Percentiles rank a stretch among this genome's conserved stretches.
phyloP scores from a whole-genome alignment of 2,329 filamentous ascomycete species.

The Capronia epimyces region DNA sequence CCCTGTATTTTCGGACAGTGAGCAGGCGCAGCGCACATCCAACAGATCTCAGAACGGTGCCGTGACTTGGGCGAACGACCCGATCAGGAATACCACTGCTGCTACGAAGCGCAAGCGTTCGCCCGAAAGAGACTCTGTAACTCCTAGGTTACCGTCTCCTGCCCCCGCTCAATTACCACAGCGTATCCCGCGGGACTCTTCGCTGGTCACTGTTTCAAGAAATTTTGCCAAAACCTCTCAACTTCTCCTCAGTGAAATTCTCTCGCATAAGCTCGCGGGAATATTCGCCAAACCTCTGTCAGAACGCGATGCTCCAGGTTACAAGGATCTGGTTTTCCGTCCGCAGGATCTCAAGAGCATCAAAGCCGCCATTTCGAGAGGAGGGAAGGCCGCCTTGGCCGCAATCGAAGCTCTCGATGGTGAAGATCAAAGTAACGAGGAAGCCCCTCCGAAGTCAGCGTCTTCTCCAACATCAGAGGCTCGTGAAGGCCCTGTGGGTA shows the following conservation, averaged over 20 bases:
- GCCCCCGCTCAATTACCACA: conserved; percentile 23
- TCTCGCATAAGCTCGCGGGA: conserved; percentile 69
- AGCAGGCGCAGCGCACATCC: conserved; percentile 32
- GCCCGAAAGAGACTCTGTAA: conserved; percentile 31
- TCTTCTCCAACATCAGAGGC: neutral
- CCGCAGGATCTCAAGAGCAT: conserved; percentile 75
- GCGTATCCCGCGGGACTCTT: conserved; percentile 36
- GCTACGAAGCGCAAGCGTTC: conserved; percentile 38
- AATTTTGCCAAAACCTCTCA: conserved; percentile 61
- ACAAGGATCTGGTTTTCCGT: conserved; percentile 65
- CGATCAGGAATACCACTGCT: conserved; percentile 1
- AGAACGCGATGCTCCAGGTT: conserved; percentile 69
- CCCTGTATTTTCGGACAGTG: conserved; percentile 33
- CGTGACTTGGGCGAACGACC: conserved; percentile 9
- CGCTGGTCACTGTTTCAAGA: conserved; percentile 35
- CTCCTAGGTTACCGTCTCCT: conserved; percentile 16
- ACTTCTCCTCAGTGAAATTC: conserved; percentile 69
- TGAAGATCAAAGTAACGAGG: conserved; percentile 46
- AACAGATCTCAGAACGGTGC: conserved; percentile 18
- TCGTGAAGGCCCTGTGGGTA: conserved; percentile 33
- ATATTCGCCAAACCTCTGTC: conserved; percentile 73
- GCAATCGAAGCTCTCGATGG: conserved; percentile 36
- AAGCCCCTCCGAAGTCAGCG: conserved; percentile 7
- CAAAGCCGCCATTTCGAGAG: conserved; percentile 59
- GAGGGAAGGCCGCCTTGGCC: conserved; percentile 41